A percentile compares a stretch with the other conserved stretches of the same genome.
phyloP scores from a whole-genome alignment of 31 red algal genomes.

The Odonthalia washingtoniensis region DNA sequence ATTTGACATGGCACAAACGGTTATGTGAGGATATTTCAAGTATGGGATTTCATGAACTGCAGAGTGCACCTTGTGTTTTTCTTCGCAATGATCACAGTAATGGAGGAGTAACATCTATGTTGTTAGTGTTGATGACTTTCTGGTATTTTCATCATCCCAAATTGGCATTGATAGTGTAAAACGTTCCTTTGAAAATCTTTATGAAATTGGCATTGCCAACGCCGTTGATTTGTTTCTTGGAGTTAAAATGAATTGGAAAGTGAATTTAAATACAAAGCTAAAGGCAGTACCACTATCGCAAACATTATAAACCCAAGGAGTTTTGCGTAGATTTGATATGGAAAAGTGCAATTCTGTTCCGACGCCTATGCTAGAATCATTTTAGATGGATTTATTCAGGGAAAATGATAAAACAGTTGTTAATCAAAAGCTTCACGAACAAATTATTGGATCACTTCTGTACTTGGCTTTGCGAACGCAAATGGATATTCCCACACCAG shows the following conservation, averaged over 20 bases:
- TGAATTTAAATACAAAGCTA: not conserved
- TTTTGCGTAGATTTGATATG: not conserved
- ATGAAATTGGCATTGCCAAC: not conserved
- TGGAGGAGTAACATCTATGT: not conserved
- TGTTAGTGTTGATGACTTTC: not conserved
- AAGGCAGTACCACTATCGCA: constrained; percentile 4
- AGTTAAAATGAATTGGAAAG: not conserved
- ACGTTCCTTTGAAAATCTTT: not conserved
- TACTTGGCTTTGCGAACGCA: not conserved
- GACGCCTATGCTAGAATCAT: constrained; percentile 29
- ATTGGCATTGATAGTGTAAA: not conserved
- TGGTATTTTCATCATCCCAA: no score
- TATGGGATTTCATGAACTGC: not conserved
- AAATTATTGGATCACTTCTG: constrained; percentile 36
- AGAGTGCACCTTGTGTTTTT: not conserved
- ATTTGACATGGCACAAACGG: not conserved
- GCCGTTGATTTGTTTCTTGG: not conserved
- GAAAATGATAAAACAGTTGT: not conserved
- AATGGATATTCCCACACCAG: not conserved
- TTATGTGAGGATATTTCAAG: no score
- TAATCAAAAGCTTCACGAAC: not conserved
- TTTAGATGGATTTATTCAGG: not conserved
- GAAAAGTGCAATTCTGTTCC: not conserved
- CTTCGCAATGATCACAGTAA: not conserved
- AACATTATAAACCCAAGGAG: not conserved